phyloP scores from a whole-genome alignment of 2,329 filamentous ascomycete species.

The Nemania sp. region DNA sequence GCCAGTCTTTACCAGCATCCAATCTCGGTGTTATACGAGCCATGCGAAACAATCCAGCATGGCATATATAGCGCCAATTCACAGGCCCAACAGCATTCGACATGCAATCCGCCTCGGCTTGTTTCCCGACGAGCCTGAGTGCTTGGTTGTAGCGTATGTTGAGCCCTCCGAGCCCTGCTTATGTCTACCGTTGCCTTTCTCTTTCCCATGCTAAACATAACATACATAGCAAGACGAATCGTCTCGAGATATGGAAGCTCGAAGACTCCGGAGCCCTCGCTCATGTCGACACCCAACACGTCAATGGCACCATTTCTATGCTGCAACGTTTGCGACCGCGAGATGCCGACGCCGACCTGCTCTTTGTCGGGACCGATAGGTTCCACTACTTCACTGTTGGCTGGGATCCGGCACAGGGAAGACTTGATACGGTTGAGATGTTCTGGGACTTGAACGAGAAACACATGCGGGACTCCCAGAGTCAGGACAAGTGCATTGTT shows the following conservation, averaged over 20 bases:
- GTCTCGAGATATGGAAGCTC: conserved; percentile 84
- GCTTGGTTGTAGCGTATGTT: conserved; percentile 87
- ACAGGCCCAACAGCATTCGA: conserved; percentile 89
- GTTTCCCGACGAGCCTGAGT: conserved; percentile 78
- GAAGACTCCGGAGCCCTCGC: conserved; percentile 74
- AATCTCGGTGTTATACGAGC: conserved; percentile 25
- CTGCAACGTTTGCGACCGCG: conserved; percentile 82
- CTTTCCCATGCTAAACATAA: conserved; percentile 50
- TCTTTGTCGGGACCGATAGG: conserved; percentile 92
- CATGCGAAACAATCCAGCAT: conserved; percentile 63
- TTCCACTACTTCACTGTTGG: conserved; percentile 90
- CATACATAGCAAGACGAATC: conserved; percentile 77
- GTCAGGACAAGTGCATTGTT: conserved; percentile 83
- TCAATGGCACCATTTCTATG: conserved; percentile 90
- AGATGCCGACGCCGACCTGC: conserved; percentile 79
- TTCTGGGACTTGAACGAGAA: conserved; percentile 68
- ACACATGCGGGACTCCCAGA: conserved; percentile 81
- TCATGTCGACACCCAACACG: conserved; percentile 68
- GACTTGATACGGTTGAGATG: conserved; percentile 64
- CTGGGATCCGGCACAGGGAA: conserved; percentile 74
- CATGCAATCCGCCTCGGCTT: conserved; percentile 87
- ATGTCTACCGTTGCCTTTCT: background rate
- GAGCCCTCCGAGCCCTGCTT: conserved; percentile 13
- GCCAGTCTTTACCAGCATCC: conserved; percentile 10
- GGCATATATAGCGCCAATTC: conserved; percentile 95